These are phyloP conservation scores for Sclerotinia trifoliorum DNA, from an alignment of 2,329 filamentous ascomycete genomes.

Conservation along the genomic window DNA sequence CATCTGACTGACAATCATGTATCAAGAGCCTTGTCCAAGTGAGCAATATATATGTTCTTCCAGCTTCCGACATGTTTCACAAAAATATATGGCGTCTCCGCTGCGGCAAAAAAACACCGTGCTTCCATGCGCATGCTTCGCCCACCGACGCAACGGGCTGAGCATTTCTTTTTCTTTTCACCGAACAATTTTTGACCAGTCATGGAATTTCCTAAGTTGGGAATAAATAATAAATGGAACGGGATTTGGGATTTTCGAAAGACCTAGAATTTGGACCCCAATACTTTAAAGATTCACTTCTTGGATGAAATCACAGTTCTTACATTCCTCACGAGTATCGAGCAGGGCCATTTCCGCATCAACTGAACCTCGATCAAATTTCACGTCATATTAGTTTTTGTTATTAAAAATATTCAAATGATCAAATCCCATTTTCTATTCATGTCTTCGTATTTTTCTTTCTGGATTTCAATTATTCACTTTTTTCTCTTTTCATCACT, in stretches of 20 bases:
- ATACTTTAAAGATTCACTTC: neutral
- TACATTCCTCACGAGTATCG: neutral
- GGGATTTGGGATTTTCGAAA: neutral
- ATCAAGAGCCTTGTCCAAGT: slow-evolving; percentile 12
- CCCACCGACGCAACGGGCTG: slow-evolving; percentile 11
- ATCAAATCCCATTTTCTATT: neutral
- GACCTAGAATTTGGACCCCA: neutral
- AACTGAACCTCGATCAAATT: neutral
- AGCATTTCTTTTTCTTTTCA: slow-evolving; percentile 10
- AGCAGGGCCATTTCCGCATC: neutral
- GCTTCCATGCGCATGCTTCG: neutral
- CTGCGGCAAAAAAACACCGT: slow-evolving; percentile 14
- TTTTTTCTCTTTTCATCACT: neutral
- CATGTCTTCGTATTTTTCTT: neutral
- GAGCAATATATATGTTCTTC: neutral
- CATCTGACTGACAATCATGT: slow-evolving; percentile 3
- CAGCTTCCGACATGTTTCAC: slow-evolving; percentile 11
- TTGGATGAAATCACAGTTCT: neutral
- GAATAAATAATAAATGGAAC: neutral
- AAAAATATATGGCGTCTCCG: slow-evolving; percentile 11
- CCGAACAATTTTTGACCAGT: neutral
- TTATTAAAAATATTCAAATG: neutral
- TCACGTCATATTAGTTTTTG: neutral
- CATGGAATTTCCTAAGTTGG: no score
- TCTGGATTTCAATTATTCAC: neutral